phyloP scores from a whole-genome alignment of 2,329 filamentous ascomycete genomes.

The Akanthomyces muscarius region DNA sequence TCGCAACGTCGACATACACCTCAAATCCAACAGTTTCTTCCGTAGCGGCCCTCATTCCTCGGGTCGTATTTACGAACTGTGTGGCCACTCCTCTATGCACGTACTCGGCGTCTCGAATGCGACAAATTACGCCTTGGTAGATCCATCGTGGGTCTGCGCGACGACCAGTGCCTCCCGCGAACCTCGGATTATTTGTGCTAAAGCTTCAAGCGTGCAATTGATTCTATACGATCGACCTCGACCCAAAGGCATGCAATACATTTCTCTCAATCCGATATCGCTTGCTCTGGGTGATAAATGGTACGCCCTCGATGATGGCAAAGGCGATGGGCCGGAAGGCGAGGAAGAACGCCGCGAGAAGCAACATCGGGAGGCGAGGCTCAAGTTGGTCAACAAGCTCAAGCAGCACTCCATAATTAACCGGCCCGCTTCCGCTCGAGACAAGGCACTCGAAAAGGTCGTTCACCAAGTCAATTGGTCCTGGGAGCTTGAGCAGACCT shows the following conservation, averaged over 20 bases:
- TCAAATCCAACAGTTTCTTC: slow-evolving; percentile 78
- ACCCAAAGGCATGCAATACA: slow-evolving; percentile 90
- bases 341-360: slow-evolving; percentile 66
- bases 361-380: slow-evolving; percentile 54
- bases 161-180: slow-evolving; percentile 49
- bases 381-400: slow-evolving; percentile 75
- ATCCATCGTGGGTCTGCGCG: slow-evolving; percentile 66
- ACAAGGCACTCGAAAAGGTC: slow-evolving; percentile 73
- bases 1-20: slow-evolving; percentile 79
- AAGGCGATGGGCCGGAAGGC: slow-evolving; percentile 56
- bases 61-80: slow-evolving; percentile 75
- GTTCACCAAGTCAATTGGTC: slow-evolving; percentile 96
- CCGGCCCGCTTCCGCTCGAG: slow-evolving; percentile 73
- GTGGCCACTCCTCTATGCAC: slow-evolving; percentile 76
- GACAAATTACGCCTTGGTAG: slow-evolving; percentile 44
- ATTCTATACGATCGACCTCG: slow-evolving; percentile 85
- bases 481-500: slow-evolving; percentile 76
- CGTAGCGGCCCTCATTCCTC: slow-evolving; percentile 77
- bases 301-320: slow-evolving; percentile 32
- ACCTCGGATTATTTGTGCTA: slow-evolving; percentile 71
- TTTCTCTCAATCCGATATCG: slow-evolving; percentile 85
- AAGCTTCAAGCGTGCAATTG: slow-evolving; percentile 73
- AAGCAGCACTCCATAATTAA: slow-evolving; percentile 81
- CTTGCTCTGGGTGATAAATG: slow-evolving; percentile 76
- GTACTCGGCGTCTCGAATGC: slow-evolving; percentile 81